Base-by-base conservation (phyloP, 1,284 basidiomycete species). In the Trametes hirsuta region DNA sequence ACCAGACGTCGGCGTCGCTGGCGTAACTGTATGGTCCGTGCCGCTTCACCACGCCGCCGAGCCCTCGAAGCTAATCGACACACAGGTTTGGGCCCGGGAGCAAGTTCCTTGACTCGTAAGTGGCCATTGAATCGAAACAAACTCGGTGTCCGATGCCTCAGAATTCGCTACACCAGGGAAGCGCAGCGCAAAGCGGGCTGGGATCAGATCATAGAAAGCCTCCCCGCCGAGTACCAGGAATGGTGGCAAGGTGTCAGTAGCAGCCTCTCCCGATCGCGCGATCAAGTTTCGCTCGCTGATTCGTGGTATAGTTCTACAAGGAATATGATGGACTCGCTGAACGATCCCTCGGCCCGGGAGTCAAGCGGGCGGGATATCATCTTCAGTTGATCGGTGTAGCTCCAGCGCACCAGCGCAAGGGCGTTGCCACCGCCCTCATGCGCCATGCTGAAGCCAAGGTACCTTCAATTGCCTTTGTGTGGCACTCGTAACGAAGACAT, bases 341-440 rank as follows among this genome's bases (percentile, higher is more conserved):
- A 39, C 35, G 40, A 6, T 42, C 46, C 24, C 55, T 63, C 2
- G 63, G 67, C 3, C 40, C 58, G 0, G 67, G 65, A 0, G 61
- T 65, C 6, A 70, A 70, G 50, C 58, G 62, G 2, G 64, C 52
- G 4, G 40, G 47, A 15, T 68, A 66, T n/a, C 67, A 70, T 41
- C 49, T 65, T 22, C 68, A 70, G 47, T 30, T 66, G 18, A 59
- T 70, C 24, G 68, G 67, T 2, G 58, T 62, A 0, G 21, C 44
- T 14, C 68, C 66, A 2, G 57, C 53, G 1, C 58, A 66, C 36
- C 67, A 66, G 47, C 39, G 40, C 25, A 64, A 62, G 30, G 68
- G 68, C 18, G 55, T 61, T 2, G 67, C 58, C 1, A 54, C 36
- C 4, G 47, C 63, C 0, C 59, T 70, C 8, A 57, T 66, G 10